These are phyloP conservation scores for Neonectria magnoliae DNA, from an alignment of 2,329 filamentous ascomycete species.

Conservation along the genomic window DNA sequence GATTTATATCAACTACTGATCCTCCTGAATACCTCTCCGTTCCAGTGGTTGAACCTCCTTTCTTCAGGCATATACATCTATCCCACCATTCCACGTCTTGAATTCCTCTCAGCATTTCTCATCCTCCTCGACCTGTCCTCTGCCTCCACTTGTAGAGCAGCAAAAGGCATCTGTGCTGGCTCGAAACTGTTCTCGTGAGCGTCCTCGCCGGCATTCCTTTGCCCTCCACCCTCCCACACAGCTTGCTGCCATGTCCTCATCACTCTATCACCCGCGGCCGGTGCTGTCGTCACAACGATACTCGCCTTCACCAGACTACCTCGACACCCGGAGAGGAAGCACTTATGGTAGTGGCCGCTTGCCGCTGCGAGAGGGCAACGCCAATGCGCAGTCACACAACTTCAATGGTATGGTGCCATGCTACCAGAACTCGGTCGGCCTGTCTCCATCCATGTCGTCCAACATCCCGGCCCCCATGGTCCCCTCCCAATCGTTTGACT, in stretches of 20 bases:
- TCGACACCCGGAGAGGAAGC: constrained; percentile 57
- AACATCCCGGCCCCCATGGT: constrained; percentile 63
- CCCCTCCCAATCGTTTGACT: constrained; percentile 59
- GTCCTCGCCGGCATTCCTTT: constrained; percentile 48
- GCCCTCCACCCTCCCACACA: constrained; percentile 37
- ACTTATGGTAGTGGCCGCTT: constrained; percentile 48
- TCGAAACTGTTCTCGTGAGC: constrained; percentile 43
- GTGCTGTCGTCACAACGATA: constrained; percentile 63
- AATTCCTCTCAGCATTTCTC: constrained; percentile 58
- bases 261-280: constrained; percentile 55
- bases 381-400: constrained; percentile 60
- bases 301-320: constrained; percentile 58
- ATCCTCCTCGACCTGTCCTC: constrained; percentile 49
- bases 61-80: constrained; percentile 53
- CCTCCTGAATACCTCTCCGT: constrained; percentile 48
- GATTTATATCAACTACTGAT: constrained; percentile 50
- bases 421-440: constrained; percentile 54
- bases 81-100: constrained; percentile 55
- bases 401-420: constrained; percentile 56
- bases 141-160: constrained; percentile 44
- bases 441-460: constrained; percentile 57
- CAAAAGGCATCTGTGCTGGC: constrained; percentile 42
- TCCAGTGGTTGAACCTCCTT: constrained; percentile 50
- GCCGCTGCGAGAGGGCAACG: constrained; percentile 63
- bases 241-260: constrained; percentile 48